Base-by-base conservation (phyloP, 371 early-diverging fungal genomes). In the Massospora cicadina region DNA sequence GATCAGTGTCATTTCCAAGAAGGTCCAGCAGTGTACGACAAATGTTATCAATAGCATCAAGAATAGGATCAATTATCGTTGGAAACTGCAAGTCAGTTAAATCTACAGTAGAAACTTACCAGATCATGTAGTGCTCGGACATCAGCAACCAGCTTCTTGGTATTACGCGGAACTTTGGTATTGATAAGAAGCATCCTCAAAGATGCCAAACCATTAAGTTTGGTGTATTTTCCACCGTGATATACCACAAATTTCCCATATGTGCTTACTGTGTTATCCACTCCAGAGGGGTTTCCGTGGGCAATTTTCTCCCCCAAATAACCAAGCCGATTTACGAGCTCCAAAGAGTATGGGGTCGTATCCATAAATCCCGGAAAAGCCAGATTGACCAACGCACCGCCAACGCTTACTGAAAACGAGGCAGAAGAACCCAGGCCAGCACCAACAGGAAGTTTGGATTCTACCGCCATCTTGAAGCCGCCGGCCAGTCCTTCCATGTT, bases 401-500 rank as follows among this genome's bases (percentile, higher is more conserved):
- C 77, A n/a, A 93, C 65, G 21, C 77, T 80, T 13, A 91, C 91
- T 56, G 86, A 82, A 72, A 82, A 95, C 10, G 95, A 82, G 0
- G 98, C 98, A 2, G 95, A 95, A 2, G 93, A 93, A 1, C 98
- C 98, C 13, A 98, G 79, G 0, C 98, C 98, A 21, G 95, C 85
- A 24, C 96, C 93, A n/a, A 96, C 87, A 1, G 98, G 98, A 2
- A 98, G 67, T 32, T 74, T 72, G 0, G 94, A 92, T 13, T 84
- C 74, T 26, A 90, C 81, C 60, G 72, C 70, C 29, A 90, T 66
- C 2, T 79, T 80, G 43, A 88, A 77, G 1, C 81, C 81, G 31
- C 54, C 72, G 56, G 53, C 57, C 5, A 43, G 43, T 17, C 5
- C 17, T 5, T 43, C 43, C 43, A 43, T 43, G 43, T 43, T 17